Evolutionary conservation across 495 filamentous ascomycete genomes (phyloP).

Genomic region (Antarctomyces pellizariae): DNA sequence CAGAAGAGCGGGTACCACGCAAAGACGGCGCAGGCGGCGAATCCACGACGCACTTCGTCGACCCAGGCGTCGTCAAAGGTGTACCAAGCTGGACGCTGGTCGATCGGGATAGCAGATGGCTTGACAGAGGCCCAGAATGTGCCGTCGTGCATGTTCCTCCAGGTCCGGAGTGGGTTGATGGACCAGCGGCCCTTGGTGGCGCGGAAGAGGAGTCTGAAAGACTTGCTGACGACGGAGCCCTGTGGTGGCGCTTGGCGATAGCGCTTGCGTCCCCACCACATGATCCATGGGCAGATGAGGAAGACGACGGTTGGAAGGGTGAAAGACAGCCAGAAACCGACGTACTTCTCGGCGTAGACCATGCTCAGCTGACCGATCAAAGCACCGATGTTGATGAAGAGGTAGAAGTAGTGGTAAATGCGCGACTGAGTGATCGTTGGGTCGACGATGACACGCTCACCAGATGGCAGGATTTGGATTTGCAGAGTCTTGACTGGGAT

Average conservation of each 20-base stretch:
- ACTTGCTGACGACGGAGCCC: conserved; percentile 37
- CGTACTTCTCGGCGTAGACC: conserved; percentile 48
- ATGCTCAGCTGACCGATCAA: conserved; percentile 15
- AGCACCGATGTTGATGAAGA: conserved; percentile 48
- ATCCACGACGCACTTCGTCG: conserved; percentile 43
- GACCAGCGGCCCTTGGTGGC: conserved; percentile 44
- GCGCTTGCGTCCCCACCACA: conserved; percentile 32
- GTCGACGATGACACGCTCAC: conserved; percentile 47
- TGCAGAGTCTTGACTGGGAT: conserved; percentile 18
- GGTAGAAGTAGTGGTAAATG: conserved; percentile 42
- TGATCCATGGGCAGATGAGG: conserved; percentile 34
- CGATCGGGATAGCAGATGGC: conserved; percentile 19
- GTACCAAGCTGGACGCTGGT: conserved; percentile 25
- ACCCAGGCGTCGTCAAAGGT: conserved; percentile 55
- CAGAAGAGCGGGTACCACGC: conserved; percentile 32
- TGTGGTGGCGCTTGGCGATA: conserved; percentile 34
- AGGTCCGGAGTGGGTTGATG: conserved; percentile 22
- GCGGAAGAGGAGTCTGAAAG: conserved; percentile 27
- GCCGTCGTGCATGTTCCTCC: conserved; percentile 26
- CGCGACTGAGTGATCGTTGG: conserved; percentile 35
- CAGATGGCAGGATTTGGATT: conserved; percentile 23
- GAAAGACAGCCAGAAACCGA: conserved; percentile 55
- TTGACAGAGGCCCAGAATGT: conserved; percentile 32
- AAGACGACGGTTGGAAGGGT: conserved; percentile 35
- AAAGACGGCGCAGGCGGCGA: conserved; percentile 46